Percentiles rank a stretch among this genome's conserved stretches.
phyloP scores from a whole-genome alignment of 345 rosid genomes.

The Gossypium mustelinum region DNA sequence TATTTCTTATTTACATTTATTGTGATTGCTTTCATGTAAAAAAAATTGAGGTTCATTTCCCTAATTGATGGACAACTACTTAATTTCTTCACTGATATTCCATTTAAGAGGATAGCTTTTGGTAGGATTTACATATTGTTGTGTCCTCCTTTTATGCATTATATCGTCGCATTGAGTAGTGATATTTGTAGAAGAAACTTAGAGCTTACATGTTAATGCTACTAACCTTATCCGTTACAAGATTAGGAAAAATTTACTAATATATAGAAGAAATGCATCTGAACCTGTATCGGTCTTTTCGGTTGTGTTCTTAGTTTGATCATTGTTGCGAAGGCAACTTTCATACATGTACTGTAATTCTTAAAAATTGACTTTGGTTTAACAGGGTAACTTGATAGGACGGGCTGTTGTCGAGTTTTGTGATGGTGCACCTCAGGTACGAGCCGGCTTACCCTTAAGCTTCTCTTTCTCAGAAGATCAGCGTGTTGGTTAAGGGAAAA shows the following conservation, averaged over 20 bases:
- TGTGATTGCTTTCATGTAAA: not conserved
- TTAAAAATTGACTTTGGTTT: conserved; percentile 1
- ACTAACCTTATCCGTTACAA: no score
- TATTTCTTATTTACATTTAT: conserved; percentile 14
- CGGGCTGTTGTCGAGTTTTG: conserved; percentile 87
- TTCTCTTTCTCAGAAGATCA: not conserved
- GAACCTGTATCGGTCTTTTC: not conserved
- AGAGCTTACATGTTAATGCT: not conserved
- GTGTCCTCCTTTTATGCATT: not conserved
- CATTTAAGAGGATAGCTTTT: not conserved
- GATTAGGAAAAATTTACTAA: no score
- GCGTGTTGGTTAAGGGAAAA: not conserved
- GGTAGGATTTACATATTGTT: not conserved
- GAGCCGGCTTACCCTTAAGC: conserved; percentile 14
- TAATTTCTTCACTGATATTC: not conserved
- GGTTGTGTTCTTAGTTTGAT: not conserved
- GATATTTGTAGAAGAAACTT: not conserved
- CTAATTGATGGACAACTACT: conserved; percentile 5
- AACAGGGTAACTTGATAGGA: conserved; percentile 89
- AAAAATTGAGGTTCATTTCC: not conserved
- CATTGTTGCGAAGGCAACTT: not conserved
- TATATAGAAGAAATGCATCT: not conserved
- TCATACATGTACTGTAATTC: not conserved
- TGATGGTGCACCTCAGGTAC: conserved; percentile 73
- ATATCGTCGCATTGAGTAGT: not conserved